Conservation (phyloP, 139 green algal genomes). For the Penium margaritaceum region DNA sequence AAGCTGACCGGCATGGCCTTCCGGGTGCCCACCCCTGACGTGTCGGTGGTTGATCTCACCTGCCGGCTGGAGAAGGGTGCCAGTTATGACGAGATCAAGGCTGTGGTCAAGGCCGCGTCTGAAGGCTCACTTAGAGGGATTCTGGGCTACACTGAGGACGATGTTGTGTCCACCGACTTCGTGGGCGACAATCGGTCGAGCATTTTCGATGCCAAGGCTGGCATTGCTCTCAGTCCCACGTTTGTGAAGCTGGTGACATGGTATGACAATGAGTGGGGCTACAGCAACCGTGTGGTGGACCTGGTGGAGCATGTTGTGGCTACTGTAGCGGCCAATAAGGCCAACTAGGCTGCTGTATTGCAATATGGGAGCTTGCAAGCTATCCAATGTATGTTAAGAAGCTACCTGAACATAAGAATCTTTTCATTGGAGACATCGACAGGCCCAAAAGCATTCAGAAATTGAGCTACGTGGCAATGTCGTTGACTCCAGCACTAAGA, state of each 20-base stretch:
- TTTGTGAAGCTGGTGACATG: conserved; percentile 92
- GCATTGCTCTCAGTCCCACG: conserved; percentile 55
- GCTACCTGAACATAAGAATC: no score
- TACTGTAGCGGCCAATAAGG: no score
- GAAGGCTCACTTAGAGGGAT: conserved; percentile 76
- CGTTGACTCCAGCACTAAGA: no score
- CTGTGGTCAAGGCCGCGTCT: conserved; percentile 46
- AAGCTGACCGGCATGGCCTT: conserved; percentile 99
- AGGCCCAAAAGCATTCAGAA: no score
- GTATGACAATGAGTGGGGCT: conserved; percentile 95
- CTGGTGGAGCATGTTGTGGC: no score
- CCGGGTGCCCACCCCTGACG: conserved; percentile 87
- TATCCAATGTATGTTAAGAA: no score
- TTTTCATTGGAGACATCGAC: no score
- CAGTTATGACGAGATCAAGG: conserved; percentile 87
- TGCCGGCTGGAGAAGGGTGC: conserved; percentile 75
- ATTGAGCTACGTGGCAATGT: no score
- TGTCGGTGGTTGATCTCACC: conserved; percentile 94
- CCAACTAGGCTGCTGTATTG: no score
- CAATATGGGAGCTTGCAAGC: no score
- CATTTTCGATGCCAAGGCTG: conserved; percentile 45
- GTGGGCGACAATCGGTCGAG: conserved; percentile 59
- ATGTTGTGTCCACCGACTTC: conserved; percentile 88
- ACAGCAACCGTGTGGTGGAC: no score
- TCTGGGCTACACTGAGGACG: conserved; percentile 83